phyloP scores from a whole-genome alignment of 2,329 filamentous ascomycete genomes.

The Neurospora sp. region DNA sequence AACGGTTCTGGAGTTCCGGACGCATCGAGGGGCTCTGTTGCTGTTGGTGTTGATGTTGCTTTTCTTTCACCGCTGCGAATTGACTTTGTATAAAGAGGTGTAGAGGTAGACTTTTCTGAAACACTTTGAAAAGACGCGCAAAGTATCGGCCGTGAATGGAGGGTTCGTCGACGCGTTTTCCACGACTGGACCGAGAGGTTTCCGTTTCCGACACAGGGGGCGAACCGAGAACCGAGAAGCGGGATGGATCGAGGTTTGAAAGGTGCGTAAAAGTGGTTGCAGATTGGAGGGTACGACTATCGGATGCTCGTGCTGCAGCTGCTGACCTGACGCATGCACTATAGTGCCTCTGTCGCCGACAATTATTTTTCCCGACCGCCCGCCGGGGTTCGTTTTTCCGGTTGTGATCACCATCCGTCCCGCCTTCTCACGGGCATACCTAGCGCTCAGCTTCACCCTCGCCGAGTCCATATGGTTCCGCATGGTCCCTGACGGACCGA shows the following conservation, averaged over 20 bases:
- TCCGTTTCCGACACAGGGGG: background rate
- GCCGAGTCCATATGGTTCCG: background rate
- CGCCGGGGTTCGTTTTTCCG: background rate
- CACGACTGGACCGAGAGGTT: background rate
- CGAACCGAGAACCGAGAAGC: background rate
- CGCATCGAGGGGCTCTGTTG: constrained; percentile 13
- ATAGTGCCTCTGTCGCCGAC: background rate
- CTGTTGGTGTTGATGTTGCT: background rate
- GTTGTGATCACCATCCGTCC: background rate
- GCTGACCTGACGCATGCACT: background rate
- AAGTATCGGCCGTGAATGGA: background rate
- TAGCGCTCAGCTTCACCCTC: background rate
- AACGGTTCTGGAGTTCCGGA: constrained; percentile 7
- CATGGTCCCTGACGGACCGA: background rate
- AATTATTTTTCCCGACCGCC: background rate
- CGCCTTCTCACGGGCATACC: no score
- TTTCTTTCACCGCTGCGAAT: background rate
- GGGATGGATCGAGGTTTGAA: background rate
- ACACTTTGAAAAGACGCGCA: background rate
- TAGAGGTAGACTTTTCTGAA: background rate
- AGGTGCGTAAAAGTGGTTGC: background rate
- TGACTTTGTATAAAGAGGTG: background rate
- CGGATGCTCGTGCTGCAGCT: background rate
- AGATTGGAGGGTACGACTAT: background rate
- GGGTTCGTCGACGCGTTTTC: background rate